Conservation (phyloP, 257 asterid genomes). For the Agastache rugosa region DNA sequence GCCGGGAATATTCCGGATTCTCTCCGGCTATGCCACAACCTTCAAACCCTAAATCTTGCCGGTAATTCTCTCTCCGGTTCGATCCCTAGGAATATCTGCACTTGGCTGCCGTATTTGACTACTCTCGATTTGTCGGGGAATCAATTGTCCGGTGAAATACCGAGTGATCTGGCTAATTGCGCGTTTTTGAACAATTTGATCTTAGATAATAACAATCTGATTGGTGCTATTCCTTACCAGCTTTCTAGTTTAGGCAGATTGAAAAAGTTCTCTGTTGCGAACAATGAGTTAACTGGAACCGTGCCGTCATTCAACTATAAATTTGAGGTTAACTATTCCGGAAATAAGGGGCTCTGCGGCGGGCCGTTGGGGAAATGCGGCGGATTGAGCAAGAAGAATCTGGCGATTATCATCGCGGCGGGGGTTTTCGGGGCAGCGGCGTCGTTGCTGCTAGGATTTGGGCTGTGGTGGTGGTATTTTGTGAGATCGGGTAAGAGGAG, state of each 20-base stretch:
- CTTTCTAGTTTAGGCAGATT: slow-evolving; percentile 69
- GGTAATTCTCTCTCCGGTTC: slow-evolving; percentile 75
- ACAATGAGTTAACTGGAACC: slow-evolving; percentile 71
- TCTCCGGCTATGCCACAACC: slow-evolving; percentile 58
- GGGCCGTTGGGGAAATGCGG: slow-evolving; percentile 74
- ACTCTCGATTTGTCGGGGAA: slow-evolving; percentile 78
- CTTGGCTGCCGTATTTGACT: slow-evolving; percentile 81
- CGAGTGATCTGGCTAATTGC: slow-evolving; percentile 70
- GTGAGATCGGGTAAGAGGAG: slow-evolving; percentile 56
- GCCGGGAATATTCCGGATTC: slow-evolving; percentile 56
- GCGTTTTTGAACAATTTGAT: slow-evolving; percentile 61
- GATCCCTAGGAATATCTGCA: slow-evolving; percentile 73
- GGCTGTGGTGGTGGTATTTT: slow-evolving; percentile 83
- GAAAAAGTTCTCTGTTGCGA: slow-evolving; percentile 59
- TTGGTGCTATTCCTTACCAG: slow-evolving; percentile 71
- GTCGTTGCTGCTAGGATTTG: slow-evolving; percentile 75
- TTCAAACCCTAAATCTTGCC: slow-evolving; percentile 68
- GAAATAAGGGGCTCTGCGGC: slow-evolving; percentile 79
- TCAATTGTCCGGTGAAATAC: slow-evolving; percentile 67
- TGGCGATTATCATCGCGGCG: slow-evolving; percentile 82
- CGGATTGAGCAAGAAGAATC: slow-evolving; percentile 71
- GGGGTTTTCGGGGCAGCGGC: slow-evolving; percentile 92
- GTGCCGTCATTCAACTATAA: slow-evolving; percentile 60
- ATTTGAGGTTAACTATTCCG: slow-evolving; percentile 50
- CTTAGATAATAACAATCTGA: slow-evolving; percentile 57